Percentiles rank a stretch among this genome's conserved stretches.
phyloP scores from a whole-genome alignment of 495 filamentous ascomycete species.

The Penicillium daleae region DNA sequence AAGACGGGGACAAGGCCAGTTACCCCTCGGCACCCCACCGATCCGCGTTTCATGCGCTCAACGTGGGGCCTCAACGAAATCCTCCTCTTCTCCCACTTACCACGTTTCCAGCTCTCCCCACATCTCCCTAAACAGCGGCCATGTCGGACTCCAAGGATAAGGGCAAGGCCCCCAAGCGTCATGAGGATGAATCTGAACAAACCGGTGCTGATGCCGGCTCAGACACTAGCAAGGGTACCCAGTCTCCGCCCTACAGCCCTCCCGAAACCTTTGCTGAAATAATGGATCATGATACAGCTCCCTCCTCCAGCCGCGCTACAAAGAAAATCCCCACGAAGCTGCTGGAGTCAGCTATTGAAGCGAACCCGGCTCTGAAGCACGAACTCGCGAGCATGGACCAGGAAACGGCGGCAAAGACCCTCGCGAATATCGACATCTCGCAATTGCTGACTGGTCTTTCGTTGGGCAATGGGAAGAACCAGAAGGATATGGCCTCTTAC shows the following conservation, averaged over 20 bases:
- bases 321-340: conserved; percentile 48
- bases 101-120: conserved; percentile 7
- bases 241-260: neutral
- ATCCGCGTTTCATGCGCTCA: conserved; percentile 28
- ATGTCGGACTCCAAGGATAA: conserved; percentile 50
- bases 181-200: conserved; percentile 24
- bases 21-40: conserved; percentile 36
- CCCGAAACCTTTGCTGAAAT: conserved; percentile 16
- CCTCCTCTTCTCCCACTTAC: conserved; percentile 26
- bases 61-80: conserved; percentile 42
- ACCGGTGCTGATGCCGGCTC: neutral
- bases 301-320: conserved; percentile 29
- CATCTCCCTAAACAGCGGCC: conserved; percentile 13
- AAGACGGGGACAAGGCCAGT: neutral
- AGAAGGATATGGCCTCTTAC: conserved; percentile 93
- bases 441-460: conserved; percentile 83
- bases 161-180: conserved; percentile 42
- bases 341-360: conserved; percentile 49
- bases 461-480: conserved; percentile 72
- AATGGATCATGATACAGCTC: neutral
- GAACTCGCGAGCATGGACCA: conserved; percentile 51
- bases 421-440: conserved; percentile 73
- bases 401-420: conserved; percentile 58
- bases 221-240: conserved; percentile 19
- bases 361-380: conserved; percentile 55